Base-by-base conservation (phyloP, 225 moss, liverwort and hornwort genomes). In the Sphagnum contortum region DNA sequence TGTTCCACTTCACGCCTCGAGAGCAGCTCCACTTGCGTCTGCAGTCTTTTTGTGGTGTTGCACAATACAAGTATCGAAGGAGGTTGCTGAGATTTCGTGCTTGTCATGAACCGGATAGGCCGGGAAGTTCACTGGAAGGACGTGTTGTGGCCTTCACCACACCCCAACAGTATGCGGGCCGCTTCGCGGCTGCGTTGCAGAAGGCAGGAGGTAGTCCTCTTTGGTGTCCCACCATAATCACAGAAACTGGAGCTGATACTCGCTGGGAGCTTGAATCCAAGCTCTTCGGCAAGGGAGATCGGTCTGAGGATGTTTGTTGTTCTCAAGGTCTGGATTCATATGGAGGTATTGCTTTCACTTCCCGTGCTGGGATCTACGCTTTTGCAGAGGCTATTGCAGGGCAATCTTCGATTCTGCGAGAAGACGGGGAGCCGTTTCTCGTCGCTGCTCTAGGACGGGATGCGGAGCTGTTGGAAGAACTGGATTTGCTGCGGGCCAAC, bases 141-240 rank as follows among this genome's bases (percentile, higher is more conserved):
- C 69, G 80, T n/a, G 59, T 70, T 6, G 70, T 80, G 70, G 76
- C 70, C 5, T 76, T 73, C 70, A 80, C 80, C 48, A 76, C 80
- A 44, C 80, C 73, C 8, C 61, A 51, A 8, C 72, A 80, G 45
- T 80, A 80, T 45, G 73, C 73, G 9, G 13, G 29, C 2, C 80
- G 80, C 5, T 57, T 80, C 52, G 67, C 66, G 44, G 49, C 55
- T n/a, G 12, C 66, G 13, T 49, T 80, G 9, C 7, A 48, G 5
- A 49, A 64, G 0, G 51, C 60, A 44, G 76, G 76, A 3, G 76
- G 73, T 5, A 53, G 66, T 13, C 69, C 69, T 55, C 54, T 80
- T 6, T 80, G 80, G 80, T 80, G 73, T 51, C 76, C 80, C 4
- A 80, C 73, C 44, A 73, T 80, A 10, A 55, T 56, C 5, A 73